Conservation (phyloP, 805 yeast species). For the Zygosaccharomyces lentus region DNA sequence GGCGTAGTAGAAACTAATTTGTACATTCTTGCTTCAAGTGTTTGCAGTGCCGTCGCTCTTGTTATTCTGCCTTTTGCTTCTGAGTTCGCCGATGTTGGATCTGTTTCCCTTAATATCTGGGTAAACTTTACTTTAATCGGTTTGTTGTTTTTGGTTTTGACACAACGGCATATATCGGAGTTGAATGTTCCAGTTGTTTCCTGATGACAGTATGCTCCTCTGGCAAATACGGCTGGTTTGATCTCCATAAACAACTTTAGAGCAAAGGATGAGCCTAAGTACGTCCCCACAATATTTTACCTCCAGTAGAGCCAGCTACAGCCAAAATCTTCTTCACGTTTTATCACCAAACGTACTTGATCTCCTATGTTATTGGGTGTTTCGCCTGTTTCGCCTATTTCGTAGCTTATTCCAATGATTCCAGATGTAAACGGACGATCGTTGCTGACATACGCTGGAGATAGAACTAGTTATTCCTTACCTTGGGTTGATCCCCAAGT, state of each 20-base stretch:
- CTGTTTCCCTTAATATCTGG: slow-evolving; percentile 38
- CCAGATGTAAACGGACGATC: slow-evolving; percentile 49
- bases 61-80: slow-evolving; percentile 40
- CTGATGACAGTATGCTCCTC: slow-evolving; percentile 51
- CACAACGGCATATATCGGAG: slow-evolving; percentile 37
- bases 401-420: slow-evolving; percentile 40
- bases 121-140: slow-evolving; percentile 42
- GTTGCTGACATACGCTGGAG: slow-evolving; percentile 38
- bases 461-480: slow-evolving; percentile 32
- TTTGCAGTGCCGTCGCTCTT: slow-evolving; percentile 44
- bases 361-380: slow-evolving; percentile 40
- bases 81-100: slow-evolving; percentile 39
- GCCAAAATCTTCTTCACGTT: slow-evolving; percentile 41
- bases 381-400: slow-evolving; percentile 39
- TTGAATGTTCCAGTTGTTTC: slow-evolving; percentile 42
- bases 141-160: slow-evolving; percentile 45
- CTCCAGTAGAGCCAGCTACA: slow-evolving; percentile 43
- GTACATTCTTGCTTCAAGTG: slow-evolving; percentile 47
- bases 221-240: slow-evolving; percentile 55
- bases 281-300: slow-evolving; percentile 47
- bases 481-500: slow-evolving; percentile 35
- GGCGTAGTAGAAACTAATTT: slow-evolving; percentile 41
- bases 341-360: slow-evolving; percentile 44
- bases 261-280: slow-evolving; percentile 49
- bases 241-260: slow-evolving; percentile 50